These are phyloP conservation scores for Simplicillium aogashimaense DNA, from an alignment of 2,329 filamentous ascomycete species.

Conservation along the genomic window DNA sequence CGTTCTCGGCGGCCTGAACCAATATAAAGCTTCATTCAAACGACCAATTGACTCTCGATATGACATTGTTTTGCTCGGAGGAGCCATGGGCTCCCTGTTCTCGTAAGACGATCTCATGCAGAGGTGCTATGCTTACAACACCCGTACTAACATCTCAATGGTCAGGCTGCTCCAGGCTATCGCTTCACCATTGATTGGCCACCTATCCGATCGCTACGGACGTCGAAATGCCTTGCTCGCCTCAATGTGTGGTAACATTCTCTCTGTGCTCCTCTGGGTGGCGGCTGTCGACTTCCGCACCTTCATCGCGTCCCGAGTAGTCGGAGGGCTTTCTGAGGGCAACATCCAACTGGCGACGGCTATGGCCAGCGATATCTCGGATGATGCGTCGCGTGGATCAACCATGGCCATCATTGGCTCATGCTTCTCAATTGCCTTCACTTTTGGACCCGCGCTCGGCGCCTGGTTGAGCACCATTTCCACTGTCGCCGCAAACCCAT, in stretches of 20 bases:
- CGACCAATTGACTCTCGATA: constrained; percentile 91
- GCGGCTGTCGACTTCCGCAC: constrained; percentile 89
- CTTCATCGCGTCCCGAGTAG: constrained; percentile 84
- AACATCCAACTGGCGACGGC: constrained; percentile 95
- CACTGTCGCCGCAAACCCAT: constrained; percentile 78
- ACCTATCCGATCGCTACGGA: constrained; percentile 79
- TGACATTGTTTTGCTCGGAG: constrained; percentile 91
- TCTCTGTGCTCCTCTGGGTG: constrained; percentile 91
- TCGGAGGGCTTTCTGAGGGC: constrained; percentile 89
- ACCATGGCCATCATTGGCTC: constrained; percentile 96
- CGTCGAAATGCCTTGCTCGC: constrained; percentile 77
- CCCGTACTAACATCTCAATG: neutral
- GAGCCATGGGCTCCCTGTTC: constrained; percentile 88
- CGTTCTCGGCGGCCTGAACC: constrained; percentile 74
- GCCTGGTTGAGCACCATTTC: constrained; percentile 73
- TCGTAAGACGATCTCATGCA: constrained; percentile 31
- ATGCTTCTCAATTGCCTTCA: constrained; percentile 96
- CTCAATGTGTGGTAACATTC: constrained; percentile 87
- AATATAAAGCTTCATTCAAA: constrained; percentile 89
- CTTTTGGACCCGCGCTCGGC: constrained; percentile 86
- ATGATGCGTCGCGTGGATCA: constrained; percentile 70
- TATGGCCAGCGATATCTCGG: constrained; percentile 92
- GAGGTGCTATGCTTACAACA: neutral
- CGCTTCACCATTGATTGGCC: constrained; percentile 84
- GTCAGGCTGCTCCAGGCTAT: constrained; percentile 76